phyloP scores from a whole-genome alignment of 768 basidiomycete genomes.

The Lactarius sp. region DNA sequence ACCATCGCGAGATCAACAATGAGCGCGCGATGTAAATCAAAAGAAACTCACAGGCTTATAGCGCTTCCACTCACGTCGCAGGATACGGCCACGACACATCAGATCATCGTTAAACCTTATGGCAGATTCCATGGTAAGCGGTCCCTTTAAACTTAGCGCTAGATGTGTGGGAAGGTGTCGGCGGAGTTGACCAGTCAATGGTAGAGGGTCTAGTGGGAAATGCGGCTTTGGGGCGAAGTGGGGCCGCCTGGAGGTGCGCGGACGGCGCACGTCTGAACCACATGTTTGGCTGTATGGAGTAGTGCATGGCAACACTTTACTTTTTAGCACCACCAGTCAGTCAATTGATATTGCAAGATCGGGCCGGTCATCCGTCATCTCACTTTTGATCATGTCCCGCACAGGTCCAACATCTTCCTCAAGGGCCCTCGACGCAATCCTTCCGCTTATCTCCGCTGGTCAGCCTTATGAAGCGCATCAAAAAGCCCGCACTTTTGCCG shows the following conservation, averaged over 20 bases:
- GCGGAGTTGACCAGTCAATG: background rate
- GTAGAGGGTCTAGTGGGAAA: background rate
- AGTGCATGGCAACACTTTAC: too few species aligned
- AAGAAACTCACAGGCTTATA: slow-evolving; percentile 8
- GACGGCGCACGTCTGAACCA: slow-evolving; percentile 6
- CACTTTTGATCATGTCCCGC: background rate
- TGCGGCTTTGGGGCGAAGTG: slow-evolving; percentile 9
- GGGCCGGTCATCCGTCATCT: slow-evolving; percentile 5
- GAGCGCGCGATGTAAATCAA: background rate
- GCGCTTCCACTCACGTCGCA: slow-evolving; percentile 21
- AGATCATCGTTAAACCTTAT: background rate
- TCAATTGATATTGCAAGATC: background rate
- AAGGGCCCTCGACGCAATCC: slow-evolving; percentile 68
- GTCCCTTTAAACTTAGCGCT: background rate
- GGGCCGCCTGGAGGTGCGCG: background rate
- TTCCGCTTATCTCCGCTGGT: slow-evolving; percentile 62
- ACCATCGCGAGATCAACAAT: background rate
- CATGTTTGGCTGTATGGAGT: slow-evolving; percentile 9
- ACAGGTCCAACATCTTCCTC: slow-evolving; percentile 40
- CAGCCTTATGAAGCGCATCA: slow-evolving; percentile 93
- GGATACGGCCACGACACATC: slow-evolving; percentile 19
- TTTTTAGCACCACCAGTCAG: background rate
- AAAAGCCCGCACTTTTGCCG: slow-evolving; percentile 92
- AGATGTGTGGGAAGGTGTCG: background rate
- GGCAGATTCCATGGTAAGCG: background rate